A percentile compares a stretch with the other conserved stretches of the same genome.
Conservation (phyloP, 352 stramenopile species). For the Globisporangium radiosum region DNA sequence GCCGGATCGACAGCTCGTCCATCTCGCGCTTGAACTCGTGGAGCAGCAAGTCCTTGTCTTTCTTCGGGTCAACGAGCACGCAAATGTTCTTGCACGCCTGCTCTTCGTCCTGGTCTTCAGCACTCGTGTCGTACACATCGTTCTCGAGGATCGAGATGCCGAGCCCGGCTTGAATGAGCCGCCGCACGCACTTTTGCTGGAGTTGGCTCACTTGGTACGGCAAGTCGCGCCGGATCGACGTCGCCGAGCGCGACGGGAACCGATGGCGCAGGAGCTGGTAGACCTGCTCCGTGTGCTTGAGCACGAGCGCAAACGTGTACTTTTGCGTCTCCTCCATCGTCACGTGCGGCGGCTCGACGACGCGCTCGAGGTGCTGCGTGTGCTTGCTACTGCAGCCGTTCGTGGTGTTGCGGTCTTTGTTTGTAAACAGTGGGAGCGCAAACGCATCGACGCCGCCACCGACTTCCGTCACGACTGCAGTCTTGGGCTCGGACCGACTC, state of each 20-base stretch:
- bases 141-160: slow-evolving; percentile 75
- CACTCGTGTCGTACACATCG: slow-evolving; percentile 38
- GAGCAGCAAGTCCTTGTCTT: slow-evolving; percentile 69
- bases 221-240: slow-evolving; percentile 64
- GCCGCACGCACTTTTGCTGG: slow-evolving; percentile 77
- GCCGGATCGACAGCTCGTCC: slow-evolving; percentile 78
- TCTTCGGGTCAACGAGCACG: slow-evolving; percentile 78
- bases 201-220: slow-evolving; percentile 60
- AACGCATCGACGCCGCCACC: slow-evolving; percentile 34
- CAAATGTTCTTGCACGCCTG: slow-evolving; percentile 65
- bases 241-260: slow-evolving; percentile 63
- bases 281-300: slow-evolving; percentile 78
- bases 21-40: slow-evolving; percentile 87
- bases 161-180: slow-evolving; percentile 73
- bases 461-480: slow-evolving; percentile 56
- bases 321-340: slow-evolving; percentile 84
- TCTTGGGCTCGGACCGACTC: slow-evolving; percentile 26
- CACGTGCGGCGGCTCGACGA: slow-evolving; percentile 47
- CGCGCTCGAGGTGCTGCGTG: slow-evolving; percentile 20
- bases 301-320: slow-evolving; percentile 85
- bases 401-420: slow-evolving; percentile 2
- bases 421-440: slow-evolving; percentile 28
- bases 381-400: slow-evolving; percentile 14
- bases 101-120: slow-evolving; percentile 34
- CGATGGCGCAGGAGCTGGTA: slow-evolving; percentile 51